phyloP scores from a whole-genome alignment of 2,329 filamentous ascomycete species.

The Madurella fahalii region DNA sequence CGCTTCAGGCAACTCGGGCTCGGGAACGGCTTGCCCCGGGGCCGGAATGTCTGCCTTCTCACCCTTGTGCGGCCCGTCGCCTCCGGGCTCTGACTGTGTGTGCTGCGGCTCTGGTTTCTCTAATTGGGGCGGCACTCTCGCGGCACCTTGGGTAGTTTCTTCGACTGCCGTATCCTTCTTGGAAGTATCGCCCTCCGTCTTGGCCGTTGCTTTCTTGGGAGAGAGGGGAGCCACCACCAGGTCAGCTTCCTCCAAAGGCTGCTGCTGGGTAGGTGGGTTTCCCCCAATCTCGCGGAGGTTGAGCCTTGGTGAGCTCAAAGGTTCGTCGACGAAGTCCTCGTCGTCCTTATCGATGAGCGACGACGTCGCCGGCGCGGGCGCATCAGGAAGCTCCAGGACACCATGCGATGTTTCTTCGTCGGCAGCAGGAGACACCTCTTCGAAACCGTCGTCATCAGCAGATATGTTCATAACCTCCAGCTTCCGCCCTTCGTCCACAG shows the following conservation, averaged over 20 bases:
- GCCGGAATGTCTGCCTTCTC: conserved; percentile 24
- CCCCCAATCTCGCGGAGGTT: conserved; percentile 45
- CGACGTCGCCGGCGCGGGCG: conserved; percentile 29
- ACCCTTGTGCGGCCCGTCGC: neutral
- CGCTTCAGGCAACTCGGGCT: neutral
- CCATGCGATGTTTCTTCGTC: conserved; percentile 71
- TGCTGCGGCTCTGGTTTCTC: neutral
- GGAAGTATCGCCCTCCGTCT: conserved; percentile 6
- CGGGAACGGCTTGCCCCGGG: conserved; percentile 27
- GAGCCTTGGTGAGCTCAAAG: conserved; percentile 64
- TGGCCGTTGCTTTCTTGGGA: conserved; percentile 40
- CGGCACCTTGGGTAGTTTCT: neutral
- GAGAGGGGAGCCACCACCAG: conserved; percentile 56
- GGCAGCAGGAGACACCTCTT: conserved; percentile 71
- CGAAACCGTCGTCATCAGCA: conserved; percentile 81
- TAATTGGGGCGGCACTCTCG: neutral
- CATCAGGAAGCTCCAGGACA: conserved; percentile 50
- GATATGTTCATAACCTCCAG: conserved; percentile 76
- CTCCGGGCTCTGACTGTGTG: neutral
- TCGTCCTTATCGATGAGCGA: conserved; percentile 57
- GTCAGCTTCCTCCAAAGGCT: conserved; percentile 53
- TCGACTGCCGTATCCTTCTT: neutral
- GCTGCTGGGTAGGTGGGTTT: conserved; percentile 46
- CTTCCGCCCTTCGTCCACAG: conserved; percentile 61
- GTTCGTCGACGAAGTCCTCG: conserved; percentile 75